These are phyloP conservation scores for Coemansia sp. DNA, from an alignment of 192 early-diverging fungal species.

Conservation along the genomic window DNA sequence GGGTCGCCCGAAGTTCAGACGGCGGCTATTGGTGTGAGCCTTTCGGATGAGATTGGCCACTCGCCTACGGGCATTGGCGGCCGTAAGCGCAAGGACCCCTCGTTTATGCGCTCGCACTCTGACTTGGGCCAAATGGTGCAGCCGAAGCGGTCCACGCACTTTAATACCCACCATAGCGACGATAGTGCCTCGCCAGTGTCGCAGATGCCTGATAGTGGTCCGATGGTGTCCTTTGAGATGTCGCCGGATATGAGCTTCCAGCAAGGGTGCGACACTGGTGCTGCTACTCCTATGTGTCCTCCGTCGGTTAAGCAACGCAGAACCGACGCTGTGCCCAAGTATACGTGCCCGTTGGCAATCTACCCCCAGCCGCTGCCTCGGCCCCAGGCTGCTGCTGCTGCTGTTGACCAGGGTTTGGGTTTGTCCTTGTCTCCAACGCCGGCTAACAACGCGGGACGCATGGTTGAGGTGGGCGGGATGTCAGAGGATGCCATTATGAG, in stretches of 20 bases:
- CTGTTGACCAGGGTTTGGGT: neutral
- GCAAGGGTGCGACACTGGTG: neutral
- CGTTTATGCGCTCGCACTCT: conserved; percentile 56
- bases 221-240: conserved; percentile 27
- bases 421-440: neutral
- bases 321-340: neutral
- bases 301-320: conserved; percentile 1
- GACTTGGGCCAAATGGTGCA: conserved; percentile 38
- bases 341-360: conserved; percentile 15
- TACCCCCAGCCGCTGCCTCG: conserved; percentile 49
- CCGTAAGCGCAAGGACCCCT: conserved; percentile 55
- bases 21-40: conserved; percentile 9
- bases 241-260: conserved; percentile 31
- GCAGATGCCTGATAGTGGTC: conserved; percentile 19
- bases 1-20: neutral
- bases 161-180: neutral
- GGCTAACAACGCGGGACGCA: conserved; percentile 2
- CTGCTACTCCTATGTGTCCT: neutral
- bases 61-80: neutral
- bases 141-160: conserved; percentile 37
- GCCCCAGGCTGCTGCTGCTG: conserved; percentile 16
- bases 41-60: neutral
- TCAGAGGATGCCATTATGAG: conserved; percentile 19
- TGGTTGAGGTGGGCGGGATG: conserved; percentile 11
- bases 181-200: neutral